Base-by-base conservation (phyloP, 352 stramenopile genomes). In the Phytophthora vignae region DNA sequence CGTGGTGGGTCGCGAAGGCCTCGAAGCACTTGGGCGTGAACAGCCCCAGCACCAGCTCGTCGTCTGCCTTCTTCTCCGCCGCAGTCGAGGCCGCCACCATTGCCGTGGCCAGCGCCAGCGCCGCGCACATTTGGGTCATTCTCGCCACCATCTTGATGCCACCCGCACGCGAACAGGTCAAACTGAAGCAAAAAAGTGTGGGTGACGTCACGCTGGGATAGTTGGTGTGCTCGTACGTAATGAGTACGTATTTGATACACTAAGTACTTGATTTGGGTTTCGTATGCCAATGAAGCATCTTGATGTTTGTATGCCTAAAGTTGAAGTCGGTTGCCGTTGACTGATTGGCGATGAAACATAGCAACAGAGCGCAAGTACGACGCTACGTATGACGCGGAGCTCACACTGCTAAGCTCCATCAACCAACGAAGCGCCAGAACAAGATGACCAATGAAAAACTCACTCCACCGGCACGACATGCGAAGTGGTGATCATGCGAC, bases 21-120 rank as follows among this genome's bases (percentile, higher is more conserved):
- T 94, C 82, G 57, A 93, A 95, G 73, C 90, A 97, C 46, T 83
- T 57, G 17, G 88, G 83, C 44, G 87, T 91, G 63, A 95, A 82
- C 42, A 96, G 68, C 10, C 87, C 87, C 53, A 91, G 78, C 15
- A 95, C 69, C 22, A 95, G 75, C 59, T 92, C 85, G 25, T 78
- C 64, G 12, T 78, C 64, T 7, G n/a, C 63, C 59, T 68, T 56
- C 60, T 67, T 68, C 11, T 72, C 31, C 4, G 59, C 67, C 7
- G 59, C 48, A 4, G 54, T 44, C 40, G 38, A 62, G 5, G 42
- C 36, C 38, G 49, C 54, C 17, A 78, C 27, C 38, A 82, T 50
- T 40, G 67, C 49, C 25, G 55, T 59, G 19, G 70, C 33, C 57
- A 78, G 19, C 31, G 62, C 42, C 31, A 77, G 22, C 31, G 31